Conservation (phyloP, 192 early-diverging fungal genomes). For the Backusella parvicylindrica region DNA sequence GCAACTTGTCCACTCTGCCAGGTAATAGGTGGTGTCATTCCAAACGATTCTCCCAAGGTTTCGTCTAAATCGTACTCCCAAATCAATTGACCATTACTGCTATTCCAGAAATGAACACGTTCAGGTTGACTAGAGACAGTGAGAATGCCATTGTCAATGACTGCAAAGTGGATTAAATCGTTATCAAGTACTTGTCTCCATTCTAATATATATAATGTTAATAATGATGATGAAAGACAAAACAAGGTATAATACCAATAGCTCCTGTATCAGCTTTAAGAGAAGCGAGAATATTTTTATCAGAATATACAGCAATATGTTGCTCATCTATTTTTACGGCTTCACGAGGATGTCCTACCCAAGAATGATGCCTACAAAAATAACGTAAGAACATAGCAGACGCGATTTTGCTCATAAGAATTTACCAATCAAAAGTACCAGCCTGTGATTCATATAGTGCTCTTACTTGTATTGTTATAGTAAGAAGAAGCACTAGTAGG, state of each 20-base stretch:
- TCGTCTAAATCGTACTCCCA: constrained; percentile 23
- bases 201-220: constrained; percentile 23
- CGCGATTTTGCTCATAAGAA: not conserved
- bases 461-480: not conserved
- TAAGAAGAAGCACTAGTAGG: constrained; percentile 4
- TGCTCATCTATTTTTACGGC: constrained; percentile 33
- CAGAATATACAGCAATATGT: constrained; percentile 57
- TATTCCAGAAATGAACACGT: constrained; percentile 32
- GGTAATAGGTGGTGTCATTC: not conserved
- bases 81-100: constrained; percentile 31
- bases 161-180: constrained; percentile 45
- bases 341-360: constrained; percentile 45
- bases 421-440: constrained; percentile 52
- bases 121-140: constrained; percentile 24
- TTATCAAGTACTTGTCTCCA: constrained; percentile 82
- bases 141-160: constrained; percentile 45
- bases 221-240: not conserved
- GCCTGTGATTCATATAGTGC: constrained; percentile 47
- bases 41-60: not conserved
- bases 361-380: constrained; percentile 51
- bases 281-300: constrained; percentile 71
- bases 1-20: constrained; percentile 15
- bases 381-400: not conserved
- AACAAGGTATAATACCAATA: constrained; percentile 43
- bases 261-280: constrained; percentile 64